phyloP scores from a whole-genome alignment of 2,329 filamentous ascomycete genomes.

The Didymella sp. region DNA sequence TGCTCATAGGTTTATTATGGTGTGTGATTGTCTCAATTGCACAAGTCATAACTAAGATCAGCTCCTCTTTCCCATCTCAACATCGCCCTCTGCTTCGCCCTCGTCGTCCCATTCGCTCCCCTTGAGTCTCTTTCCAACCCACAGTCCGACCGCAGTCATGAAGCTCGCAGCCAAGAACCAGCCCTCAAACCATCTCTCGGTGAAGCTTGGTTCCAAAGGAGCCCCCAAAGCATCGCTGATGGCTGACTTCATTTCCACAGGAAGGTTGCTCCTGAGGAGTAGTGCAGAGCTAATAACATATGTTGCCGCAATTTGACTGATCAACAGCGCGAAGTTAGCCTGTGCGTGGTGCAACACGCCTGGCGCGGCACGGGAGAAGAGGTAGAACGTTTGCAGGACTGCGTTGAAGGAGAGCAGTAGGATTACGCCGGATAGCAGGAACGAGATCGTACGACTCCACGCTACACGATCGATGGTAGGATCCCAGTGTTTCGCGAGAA shows the following conservation, averaged over 20 bases:
- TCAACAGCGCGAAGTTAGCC: conserved; percentile 78
- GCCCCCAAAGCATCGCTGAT: conserved; percentile 80
- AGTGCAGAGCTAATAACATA: conserved; percentile 85
- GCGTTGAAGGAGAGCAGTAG: conserved; percentile 81
- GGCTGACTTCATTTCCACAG: conserved; percentile 75
- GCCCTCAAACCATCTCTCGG: conserved; percentile 85
- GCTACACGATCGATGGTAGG: conserved; percentile 80
- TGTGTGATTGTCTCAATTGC: too few species aligned
- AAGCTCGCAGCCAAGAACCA: conserved; percentile 78
- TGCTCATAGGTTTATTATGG: too few species aligned
- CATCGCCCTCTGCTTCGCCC: conserved; percentile 58
- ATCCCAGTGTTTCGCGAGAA: conserved; percentile 84
- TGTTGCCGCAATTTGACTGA: conserved; percentile 81
- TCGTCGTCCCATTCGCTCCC: conserved; percentile 49
- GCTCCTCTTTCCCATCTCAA: conserved; percentile 76
- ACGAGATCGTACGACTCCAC: conserved; percentile 86
- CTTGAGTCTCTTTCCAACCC: conserved; percentile 71
- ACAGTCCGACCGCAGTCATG: conserved; percentile 73
- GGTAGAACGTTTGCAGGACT: conserved; percentile 82
- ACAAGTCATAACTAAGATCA: conserved; percentile 34
- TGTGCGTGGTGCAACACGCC: conserved; percentile 74
- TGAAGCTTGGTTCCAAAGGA: conserved; percentile 74
- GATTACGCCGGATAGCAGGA: conserved; percentile 82
- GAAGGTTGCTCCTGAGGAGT: conserved; percentile 78
- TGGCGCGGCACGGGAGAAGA: conserved; percentile 79